A percentile compares a stretch with the other conserved stretches of the same genome.
Conservation (phyloP, 352 stramenopile genomes). For the Pythium monospermum region DNA sequence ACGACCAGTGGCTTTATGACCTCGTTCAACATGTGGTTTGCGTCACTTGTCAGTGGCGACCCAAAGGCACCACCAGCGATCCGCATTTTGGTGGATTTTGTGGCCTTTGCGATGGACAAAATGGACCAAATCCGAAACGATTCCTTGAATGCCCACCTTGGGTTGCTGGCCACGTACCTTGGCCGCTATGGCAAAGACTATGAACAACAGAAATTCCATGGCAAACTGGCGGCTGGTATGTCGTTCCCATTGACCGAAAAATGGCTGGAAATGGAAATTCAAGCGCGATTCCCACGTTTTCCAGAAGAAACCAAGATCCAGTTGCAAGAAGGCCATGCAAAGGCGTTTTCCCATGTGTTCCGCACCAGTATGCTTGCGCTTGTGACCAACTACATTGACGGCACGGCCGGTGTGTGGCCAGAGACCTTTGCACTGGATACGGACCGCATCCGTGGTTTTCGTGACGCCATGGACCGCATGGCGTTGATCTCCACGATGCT, state of each 20-base stretch:
- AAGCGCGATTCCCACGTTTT: conserved; percentile 26
- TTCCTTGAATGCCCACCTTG: conserved; percentile 53
- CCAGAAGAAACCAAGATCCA: conserved; percentile 16
- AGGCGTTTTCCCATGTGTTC: conserved; percentile 43
- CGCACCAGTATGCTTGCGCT: conserved; percentile 40
- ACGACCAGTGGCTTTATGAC: conserved; percentile 36
- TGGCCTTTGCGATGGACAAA: conserved; percentile 62
- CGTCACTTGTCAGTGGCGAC: conserved; percentile 16
- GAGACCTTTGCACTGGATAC: conserved; percentile 63
- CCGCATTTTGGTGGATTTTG: conserved; percentile 48
- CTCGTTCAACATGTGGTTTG: conserved; percentile 26
- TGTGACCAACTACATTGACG: conserved; percentile 50
- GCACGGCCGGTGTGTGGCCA: conserved; percentile 36
- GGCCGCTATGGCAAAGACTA: conserved; percentile 56
- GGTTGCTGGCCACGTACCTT: conserved; percentile 48
- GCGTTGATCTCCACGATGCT: conserved; percentile 52
- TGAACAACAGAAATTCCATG: conserved; percentile 48
- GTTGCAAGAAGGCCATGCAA: conserved; percentile 26
- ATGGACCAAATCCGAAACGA: conserved; percentile 61
- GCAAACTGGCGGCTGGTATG: conserved; percentile 22
- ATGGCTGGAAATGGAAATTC: conserved; percentile 44
- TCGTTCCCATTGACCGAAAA: conserved; percentile 37
- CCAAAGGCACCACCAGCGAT: conserved; percentile 3
- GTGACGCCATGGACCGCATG: conserved; percentile 54
- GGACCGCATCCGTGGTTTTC: conserved; percentile 42